Base-by-base conservation (phyloP, 2,329 filamentous ascomycete species). In the Ambrosiella beaveri region DNA sequence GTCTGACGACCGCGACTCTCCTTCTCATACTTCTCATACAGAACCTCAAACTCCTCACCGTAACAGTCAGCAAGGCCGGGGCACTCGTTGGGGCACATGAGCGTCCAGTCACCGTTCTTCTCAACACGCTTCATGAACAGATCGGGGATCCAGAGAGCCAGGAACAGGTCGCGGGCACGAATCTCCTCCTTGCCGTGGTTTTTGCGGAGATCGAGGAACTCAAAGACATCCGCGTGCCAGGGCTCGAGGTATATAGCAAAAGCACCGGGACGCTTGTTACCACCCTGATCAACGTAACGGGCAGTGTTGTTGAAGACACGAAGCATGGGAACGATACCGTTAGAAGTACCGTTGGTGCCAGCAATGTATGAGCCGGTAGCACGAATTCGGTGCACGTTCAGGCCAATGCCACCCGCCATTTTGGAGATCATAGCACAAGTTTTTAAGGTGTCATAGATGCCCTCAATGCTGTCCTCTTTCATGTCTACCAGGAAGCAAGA, bases 101-200 rank as follows among this genome's bases (percentile, higher is more conserved):
- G 78, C 15, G 93, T 97, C 93, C 93, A 98, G 61, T 93, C 86
- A 59, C 82, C 85, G 71, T 98, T 98, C 77, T 88, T 84, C 74
- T 98, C 89, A 59, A 98, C 91, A 70, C 93, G 89, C 79, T 95
- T 95, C 93, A 98, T 98, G 82, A 98, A 98, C 51, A 98, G 80
- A 76, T 98, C 93, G 13, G 93, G 90, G 60, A 96, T 96, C 93
- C 93, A 98, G 55, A 98, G 80, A 61, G 91, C 93, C 63, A 95
- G 88, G 82, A 98, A 98, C 56, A 98, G 79, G 71, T 98, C 93
- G 68, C 93, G 90, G 63, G 93, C 93, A 66, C 93, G 89, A 64
- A 95, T 81, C 74, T 98, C 93, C 70, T 98, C 93, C 75, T 98
- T 98, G 65, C 93, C 93, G 72, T 98, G 93, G 73, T 98, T 98